These are phyloP conservation scores for Chlamydomonas applanata DNA, from an alignment of 139 green algal genomes.

Conservation along the genomic window DNA sequence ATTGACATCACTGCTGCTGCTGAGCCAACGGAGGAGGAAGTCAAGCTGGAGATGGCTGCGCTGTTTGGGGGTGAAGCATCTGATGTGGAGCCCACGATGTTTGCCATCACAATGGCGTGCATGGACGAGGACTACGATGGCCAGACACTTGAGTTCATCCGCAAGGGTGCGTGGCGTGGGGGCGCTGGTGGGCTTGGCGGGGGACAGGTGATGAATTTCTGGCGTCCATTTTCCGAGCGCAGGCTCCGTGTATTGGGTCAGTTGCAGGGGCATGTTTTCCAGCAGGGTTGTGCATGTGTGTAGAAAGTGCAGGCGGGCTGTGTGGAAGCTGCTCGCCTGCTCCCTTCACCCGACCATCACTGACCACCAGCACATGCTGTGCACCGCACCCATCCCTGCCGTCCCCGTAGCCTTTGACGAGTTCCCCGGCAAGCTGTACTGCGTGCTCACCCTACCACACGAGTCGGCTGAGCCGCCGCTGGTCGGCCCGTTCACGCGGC, in stretches of 20 bases:
- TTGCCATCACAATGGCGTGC: slow-evolving; percentile 72
- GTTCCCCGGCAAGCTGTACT: slow-evolving; percentile 49
- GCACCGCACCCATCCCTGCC: background rate
- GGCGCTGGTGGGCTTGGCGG: too few relatives aligned
- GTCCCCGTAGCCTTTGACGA: slow-evolving; percentile 32
- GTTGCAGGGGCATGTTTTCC: too few relatives aligned
- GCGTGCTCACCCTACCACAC: slow-evolving; percentile 56
- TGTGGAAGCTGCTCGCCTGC: too few relatives aligned
- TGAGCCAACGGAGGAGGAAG: slow-evolving; percentile 34
- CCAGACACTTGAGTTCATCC: slow-evolving; percentile 37
- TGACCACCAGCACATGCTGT: too few relatives aligned
- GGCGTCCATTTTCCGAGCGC: too few relatives aligned
- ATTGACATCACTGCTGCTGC: slow-evolving; percentile 5
- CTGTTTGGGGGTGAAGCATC: slow-evolving; percentile 15
- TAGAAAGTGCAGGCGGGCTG: too few relatives aligned
- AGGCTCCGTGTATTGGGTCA: too few relatives aligned
- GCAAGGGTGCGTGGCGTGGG: slow-evolving; percentile 37
- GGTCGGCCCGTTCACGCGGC: slow-evolving; percentile 35
- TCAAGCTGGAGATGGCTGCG: slow-evolving; percentile 34
- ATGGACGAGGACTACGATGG: slow-evolving; percentile 45
- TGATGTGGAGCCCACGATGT: slow-evolving; percentile 16
- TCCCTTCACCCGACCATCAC: too few relatives aligned
- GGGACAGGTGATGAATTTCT: too few relatives aligned
- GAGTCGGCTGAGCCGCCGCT: slow-evolving; percentile 41
- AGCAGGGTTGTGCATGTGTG: too few relatives aligned